Conservation (phyloP, 305 asterid species). For the Rubia peregrina region DNA sequence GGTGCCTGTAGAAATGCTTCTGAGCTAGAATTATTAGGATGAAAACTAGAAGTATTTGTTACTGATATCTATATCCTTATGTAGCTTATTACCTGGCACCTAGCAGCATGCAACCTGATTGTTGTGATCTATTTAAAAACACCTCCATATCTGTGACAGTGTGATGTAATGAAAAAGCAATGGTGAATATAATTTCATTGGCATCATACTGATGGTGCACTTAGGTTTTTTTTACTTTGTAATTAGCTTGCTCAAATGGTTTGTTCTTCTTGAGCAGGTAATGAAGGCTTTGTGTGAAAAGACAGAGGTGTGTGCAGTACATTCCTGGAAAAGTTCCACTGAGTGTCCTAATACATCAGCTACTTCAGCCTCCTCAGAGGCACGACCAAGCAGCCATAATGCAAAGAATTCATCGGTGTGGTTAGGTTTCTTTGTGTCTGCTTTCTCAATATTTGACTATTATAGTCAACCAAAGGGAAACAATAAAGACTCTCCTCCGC, state of each 20-base stretch:
- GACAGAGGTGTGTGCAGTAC: conserved; percentile 11
- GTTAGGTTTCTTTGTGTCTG: conserved; percentile 54
- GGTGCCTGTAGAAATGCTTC: neutral
- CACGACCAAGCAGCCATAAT: conserved; percentile 32
- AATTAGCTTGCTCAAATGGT: neutral
- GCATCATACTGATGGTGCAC: neutral
- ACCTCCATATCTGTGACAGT: neutral
- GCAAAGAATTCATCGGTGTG: conserved; percentile 29
- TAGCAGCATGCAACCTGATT: neutral
- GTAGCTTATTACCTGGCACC: neutral
- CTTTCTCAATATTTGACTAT: conserved; percentile 41
- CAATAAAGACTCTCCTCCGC: conserved; percentile 22
- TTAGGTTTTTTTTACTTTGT: neutral
- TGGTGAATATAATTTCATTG: neutral
- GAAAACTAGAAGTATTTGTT: neutral
- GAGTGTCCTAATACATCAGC: conserved; percentile 20
- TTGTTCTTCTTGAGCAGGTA: conserved; percentile 31
- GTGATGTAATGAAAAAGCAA: neutral
- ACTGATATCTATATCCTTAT: neutral
- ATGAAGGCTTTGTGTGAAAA: conserved; percentile 50
- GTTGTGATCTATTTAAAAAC: neutral
- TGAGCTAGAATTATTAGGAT: neutral
- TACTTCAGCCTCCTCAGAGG: conserved; percentile 62
- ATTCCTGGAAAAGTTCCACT: conserved; percentile 17
- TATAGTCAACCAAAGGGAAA: conserved; percentile 28